phyloP scores from a whole-genome alignment of 2,329 filamentous ascomycete genomes.

The Westerdykella ornata region DNA sequence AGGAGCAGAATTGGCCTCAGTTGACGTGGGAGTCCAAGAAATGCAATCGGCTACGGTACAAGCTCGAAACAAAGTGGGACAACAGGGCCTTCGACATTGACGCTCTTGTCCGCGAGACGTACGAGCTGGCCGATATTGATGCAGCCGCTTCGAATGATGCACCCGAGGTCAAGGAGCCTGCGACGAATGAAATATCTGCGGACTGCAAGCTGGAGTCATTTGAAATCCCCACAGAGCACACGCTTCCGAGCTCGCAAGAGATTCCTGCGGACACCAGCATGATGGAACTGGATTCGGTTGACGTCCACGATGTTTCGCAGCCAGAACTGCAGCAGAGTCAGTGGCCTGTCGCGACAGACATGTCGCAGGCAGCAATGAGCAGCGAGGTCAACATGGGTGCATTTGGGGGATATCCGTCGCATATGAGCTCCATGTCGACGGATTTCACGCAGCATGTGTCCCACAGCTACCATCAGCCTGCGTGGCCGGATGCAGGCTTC shows the following conservation, averaged over 20 bases:
- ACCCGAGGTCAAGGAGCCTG: slow-evolving; percentile 18
- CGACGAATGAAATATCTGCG: slow-evolving; percentile 24
- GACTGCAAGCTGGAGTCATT: slow-evolving; percentile 32
- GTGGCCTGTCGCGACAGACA: slow-evolving; percentile 32
- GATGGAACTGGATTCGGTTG: slow-evolving; percentile 34
- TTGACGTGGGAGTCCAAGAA: slow-evolving; percentile 58
- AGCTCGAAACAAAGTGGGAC: slow-evolving; percentile 58
- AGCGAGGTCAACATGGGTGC: slow-evolving; percentile 24
- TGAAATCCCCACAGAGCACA: slow-evolving; percentile 24
- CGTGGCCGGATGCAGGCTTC: slow-evolving; percentile 33
- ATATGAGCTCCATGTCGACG: slow-evolving; percentile 25
- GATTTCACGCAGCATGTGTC: slow-evolving; percentile 30
- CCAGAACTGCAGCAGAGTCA: slow-evolving; percentile 23
- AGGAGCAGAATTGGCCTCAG: slow-evolving; percentile 43
- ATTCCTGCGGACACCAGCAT: slow-evolving; percentile 25
- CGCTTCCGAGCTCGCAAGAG: slow-evolving; percentile 27
- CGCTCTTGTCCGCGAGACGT: slow-evolving; percentile 53
- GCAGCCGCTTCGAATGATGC: slow-evolving; percentile 15
- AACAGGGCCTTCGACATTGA: slow-evolving; percentile 49
- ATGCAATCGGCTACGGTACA: slow-evolving; percentile 57
- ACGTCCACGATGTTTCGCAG: slow-evolving; percentile 27
- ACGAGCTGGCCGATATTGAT: slow-evolving; percentile 45
- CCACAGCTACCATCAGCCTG: slow-evolving; percentile 23
- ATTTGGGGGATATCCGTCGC: slow-evolving; percentile 24
- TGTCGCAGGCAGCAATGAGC: slow-evolving; percentile 24